Evolutionary conservation across 148 eudicot species (phyloP).

Genomic region (Mesembryanthemum crystallinum): DNA sequence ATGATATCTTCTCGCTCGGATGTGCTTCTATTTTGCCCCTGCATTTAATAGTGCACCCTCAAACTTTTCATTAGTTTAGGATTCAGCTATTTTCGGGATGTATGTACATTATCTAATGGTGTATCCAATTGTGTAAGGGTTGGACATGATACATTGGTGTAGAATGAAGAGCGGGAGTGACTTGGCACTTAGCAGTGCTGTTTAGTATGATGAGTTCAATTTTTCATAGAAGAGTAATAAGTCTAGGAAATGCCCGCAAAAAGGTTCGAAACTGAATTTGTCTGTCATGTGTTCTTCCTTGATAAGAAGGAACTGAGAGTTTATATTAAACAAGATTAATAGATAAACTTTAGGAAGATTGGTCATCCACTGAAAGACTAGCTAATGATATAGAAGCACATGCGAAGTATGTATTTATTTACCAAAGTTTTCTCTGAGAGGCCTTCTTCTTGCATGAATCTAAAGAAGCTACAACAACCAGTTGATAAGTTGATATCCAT

Average conservation of each 20-base stretch:
- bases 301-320: not conserved
- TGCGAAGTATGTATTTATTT: not conserved
- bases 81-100: not conserved
- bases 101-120: not conserved
- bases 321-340: not conserved
- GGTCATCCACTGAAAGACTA: not conserved
- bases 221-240: not conserved
- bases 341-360: not conserved
- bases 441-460: not conserved
- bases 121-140: not conserved
- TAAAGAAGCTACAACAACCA: not conserved
- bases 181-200: not conserved
- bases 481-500: not conserved
- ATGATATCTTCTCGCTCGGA: not conserved
- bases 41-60: not conserved
- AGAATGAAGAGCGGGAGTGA: not conserved
- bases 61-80: not conserved
- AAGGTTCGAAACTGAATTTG: not conserved
- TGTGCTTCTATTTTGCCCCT: not conserved
- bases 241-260: not conserved
- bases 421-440: not conserved
- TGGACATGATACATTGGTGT: not conserved
- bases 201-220: not conserved
- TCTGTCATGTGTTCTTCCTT: not conserved
- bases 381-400: not conserved